Base-by-base conservation (phyloP, 202 grass and related monocot genomes). In the Carex arenaria region DNA sequence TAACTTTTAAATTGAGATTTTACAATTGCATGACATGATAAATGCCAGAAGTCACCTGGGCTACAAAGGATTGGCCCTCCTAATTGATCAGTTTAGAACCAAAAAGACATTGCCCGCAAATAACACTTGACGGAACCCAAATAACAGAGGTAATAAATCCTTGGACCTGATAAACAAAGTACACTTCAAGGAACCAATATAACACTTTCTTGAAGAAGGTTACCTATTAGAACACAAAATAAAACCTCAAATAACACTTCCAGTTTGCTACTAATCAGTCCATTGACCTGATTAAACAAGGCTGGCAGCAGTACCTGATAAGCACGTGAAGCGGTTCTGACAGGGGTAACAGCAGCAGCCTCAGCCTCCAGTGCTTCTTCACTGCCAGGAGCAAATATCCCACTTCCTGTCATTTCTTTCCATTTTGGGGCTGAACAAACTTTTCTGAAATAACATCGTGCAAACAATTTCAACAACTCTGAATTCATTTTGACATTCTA, bases 371-470 rank as follows among this genome's bases (percentile, higher is more conserved):
- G 80, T 73, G 77, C 86, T 78, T 88, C 92, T 59, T 77, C 86
- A 3, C 87, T 83, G 47, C 72, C 89, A 79, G 87, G 84, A 78
- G 85, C 84, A 84, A 98, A 98, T 83, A 98, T 98, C 28, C 92
- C 95, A 51, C 95, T 95, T 22, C 95, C 95, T 82, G 92, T 91
- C 90, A 98, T 98, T 87, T 95, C 95, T 84, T 95, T 98, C 89
- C 93, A 91, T 82, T 98, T 98, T 20, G 95, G 89, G 82, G 90
- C 92, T 11, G 92, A 98, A 56, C 95, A 98, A 85, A 89, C 89
- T 91, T 98, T 98, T 86, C 95, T 40, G 38, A 40, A 40, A 40
- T 40, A 40, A 40, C 38, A 69, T 69, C 32, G 10, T 69, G 67
- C 19, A 43, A 20, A 70, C 18, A 19, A 45, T 43, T 45, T 70